A percentile compares a stretch with the other conserved stretches of the same genome.
Conservation (phyloP, 2,329 filamentous ascomycete species). For the Nemania serpens region DNA sequence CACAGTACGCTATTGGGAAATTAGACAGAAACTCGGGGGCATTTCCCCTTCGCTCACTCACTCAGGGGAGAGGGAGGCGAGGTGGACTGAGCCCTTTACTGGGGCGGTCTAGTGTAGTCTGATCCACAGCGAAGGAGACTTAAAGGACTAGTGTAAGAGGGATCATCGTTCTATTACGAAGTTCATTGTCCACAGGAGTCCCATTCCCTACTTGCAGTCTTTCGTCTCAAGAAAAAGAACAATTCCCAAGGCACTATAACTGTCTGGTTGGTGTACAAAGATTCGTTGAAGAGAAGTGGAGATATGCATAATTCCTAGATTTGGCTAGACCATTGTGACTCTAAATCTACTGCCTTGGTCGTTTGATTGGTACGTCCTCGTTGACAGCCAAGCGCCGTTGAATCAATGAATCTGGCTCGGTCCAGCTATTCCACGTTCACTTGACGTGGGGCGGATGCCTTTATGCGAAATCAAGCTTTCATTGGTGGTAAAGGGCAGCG, state of each 20-base stretch:
- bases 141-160: slow-evolving; percentile 2
- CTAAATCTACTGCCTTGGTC: not conserved
- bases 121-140: slow-evolving; percentile 18
- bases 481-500: slow-evolving; percentile 13
- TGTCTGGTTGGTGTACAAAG: not conserved
- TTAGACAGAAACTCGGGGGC: slow-evolving; percentile 35
- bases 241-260: not conserved
- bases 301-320: not conserved
- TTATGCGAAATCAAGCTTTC: slow-evolving; percentile 23
- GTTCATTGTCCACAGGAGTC: slow-evolving; percentile 10
- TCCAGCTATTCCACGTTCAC: slow-evolving; percentile 18
- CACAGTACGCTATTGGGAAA: slow-evolving; percentile 36
- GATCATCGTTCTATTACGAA: slow-evolving; percentile 17
- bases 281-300: not conserved
- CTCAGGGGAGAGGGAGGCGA: slow-evolving; percentile 21
- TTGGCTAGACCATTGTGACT: not conserved
- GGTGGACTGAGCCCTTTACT: slow-evolving; percentile 18
- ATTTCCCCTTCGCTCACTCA: slow-evolving; percentile 17
- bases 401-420: slow-evolving; percentile 15
- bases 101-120: slow-evolving; percentile 13
- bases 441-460: slow-evolving; percentile 17
- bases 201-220: not conserved
- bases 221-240: not conserved
- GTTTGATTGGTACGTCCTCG: slow-evolving; percentile 18
- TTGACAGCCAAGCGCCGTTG: slow-evolving; percentile 21